phyloP scores from a whole-genome alignment of 1,284 basidiomycete species.

The Boletus semigastroideus region DNA sequence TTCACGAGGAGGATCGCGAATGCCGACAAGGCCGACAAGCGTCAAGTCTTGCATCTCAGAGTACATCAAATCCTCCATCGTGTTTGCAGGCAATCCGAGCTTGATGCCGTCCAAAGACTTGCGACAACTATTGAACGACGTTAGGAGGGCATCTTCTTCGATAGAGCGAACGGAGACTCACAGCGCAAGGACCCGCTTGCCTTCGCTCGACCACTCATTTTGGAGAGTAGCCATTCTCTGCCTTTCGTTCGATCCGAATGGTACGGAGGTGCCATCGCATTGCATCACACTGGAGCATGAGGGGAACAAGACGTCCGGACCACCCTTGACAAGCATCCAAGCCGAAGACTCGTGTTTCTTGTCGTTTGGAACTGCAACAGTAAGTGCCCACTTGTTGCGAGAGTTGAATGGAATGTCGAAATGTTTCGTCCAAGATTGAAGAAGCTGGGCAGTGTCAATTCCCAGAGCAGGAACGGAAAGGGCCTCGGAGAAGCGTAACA shows the following conservation, averaged over 20 bases:
- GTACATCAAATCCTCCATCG: slow-evolving; percentile 40
- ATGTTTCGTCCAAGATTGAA: slow-evolving; percentile 29
- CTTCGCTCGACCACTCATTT: slow-evolving; percentile 53
- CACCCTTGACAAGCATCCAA: slow-evolving; percentile 55
- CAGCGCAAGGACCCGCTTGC: slow-evolving; percentile 59
- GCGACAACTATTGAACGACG: slow-evolving; percentile 15
- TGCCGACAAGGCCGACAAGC: slow-evolving; percentile 54
- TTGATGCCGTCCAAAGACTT: slow-evolving; percentile 33
- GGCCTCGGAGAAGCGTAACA: slow-evolving; percentile 57
- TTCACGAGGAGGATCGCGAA: slow-evolving; percentile 58
- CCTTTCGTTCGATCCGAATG: slow-evolving; percentile 34
- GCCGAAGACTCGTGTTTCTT: slow-evolving; percentile 4
- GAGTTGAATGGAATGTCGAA: slow-evolving; percentile 61
- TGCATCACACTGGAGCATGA: slow-evolving; percentile 43
- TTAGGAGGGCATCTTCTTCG: background rate
- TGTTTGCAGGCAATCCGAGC: slow-evolving; percentile 30
- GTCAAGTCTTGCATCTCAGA: slow-evolving; percentile 42
- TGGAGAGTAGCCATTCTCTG: slow-evolving; percentile 41
- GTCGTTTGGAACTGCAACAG: slow-evolving; percentile 11
- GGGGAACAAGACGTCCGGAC: slow-evolving; percentile 58
- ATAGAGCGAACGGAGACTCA: slow-evolving; percentile 17
- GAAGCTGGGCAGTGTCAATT: slow-evolving; percentile 23
- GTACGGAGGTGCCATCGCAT: slow-evolving; percentile 36
- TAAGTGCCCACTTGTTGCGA: slow-evolving; percentile 64
- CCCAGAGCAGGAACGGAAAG: slow-evolving; percentile 29